Evolutionary conservation across 352 stramenopile species (phyloP), one percentile per base, ranked within the genome.

Genomic region (Phytophthora idaei): DNA sequence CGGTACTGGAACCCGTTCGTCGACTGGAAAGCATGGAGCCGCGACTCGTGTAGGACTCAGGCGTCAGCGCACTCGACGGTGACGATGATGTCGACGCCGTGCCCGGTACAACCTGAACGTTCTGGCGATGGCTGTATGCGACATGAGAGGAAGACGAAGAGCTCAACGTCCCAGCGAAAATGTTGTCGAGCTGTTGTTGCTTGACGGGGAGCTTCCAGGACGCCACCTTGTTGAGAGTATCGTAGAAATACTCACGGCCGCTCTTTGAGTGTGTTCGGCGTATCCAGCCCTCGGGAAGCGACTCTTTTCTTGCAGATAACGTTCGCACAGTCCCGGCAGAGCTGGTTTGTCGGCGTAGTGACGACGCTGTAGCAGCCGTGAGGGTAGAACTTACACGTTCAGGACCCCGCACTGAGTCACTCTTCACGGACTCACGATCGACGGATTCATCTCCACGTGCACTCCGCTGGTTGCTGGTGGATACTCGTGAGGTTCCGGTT

Each of bases 181-280:
- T 83, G 67, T 80, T 85, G 54, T 90, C 83, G 17, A 89, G 67
- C 7, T 55, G 57, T 28, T 73, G 57, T 56, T 85, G 71, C 63
- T 87, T 89, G 44, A 57, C 58, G 12, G 85, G 85, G 15, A 87
- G 77, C 36, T 90, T 93, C 85, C 79, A 93, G 5, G 82, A 90
- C 45, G 81, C 84, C 4, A 90, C 80, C 52, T 91, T 90, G 64
- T 86, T 82, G 39, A 78, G 59, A 1, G 79, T 90, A 54, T 93
- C 81, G 65, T 92, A 91, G 64, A 88, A 93, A 57, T 93, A 92
- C 66, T 85, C 80, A 9, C 80, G 73, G 2, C 85, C 81, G 31
- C 74, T 90, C 64, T 91, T 90, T 15, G 77, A 89, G 69, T 93
- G 85, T 9, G 80, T 90, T 31, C 78, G 78, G 45, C 83, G 79